Percentiles rank a stretch among this genome's conserved stretches.
These are phyloP conservation scores for Agaricus subrufescens DNA, from an alignment of 768 basidiomycete genomes.

Conservation along the genomic window DNA sequence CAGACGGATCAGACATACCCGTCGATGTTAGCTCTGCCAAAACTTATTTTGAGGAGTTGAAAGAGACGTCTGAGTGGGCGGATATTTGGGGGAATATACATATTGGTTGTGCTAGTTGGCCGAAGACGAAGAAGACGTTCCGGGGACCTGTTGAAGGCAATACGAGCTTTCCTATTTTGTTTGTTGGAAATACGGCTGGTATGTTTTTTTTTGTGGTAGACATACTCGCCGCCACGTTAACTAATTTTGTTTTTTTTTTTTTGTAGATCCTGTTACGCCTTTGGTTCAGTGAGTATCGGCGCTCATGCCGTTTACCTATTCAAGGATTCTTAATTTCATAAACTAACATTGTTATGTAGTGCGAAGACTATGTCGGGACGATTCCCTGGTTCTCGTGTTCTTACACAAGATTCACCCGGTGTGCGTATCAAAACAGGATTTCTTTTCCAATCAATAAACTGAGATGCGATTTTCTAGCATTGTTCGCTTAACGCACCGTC, in stretches of 20 bases:
- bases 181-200: constrained; percentile 39
- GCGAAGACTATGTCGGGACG: constrained; percentile 33
- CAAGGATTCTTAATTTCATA: too few species aligned
- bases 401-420: constrained; percentile 37
- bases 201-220: background rate
- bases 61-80: constrained; percentile 23
- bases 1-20: constrained; percentile 29
- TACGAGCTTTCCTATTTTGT: constrained; percentile 33
- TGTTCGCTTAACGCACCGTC: constrained; percentile 28
- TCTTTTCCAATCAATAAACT: background rate
- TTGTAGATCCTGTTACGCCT: constrained; percentile 27
- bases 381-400: constrained; percentile 33
- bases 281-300: constrained; percentile 17
- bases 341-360: constrained; percentile 17
- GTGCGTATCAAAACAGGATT: constrained; percentile 18
- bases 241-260: background rate
- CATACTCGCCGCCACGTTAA: background rate
- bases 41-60: constrained; percentile 21
- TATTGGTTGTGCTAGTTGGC: constrained; percentile 11
- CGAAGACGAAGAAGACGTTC: constrained; percentile 10
- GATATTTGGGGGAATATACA: constrained; percentile 26
- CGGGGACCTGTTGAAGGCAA: constrained; percentile 31
- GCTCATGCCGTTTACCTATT: background rate
- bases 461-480: constrained; percentile 21
- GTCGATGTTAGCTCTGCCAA: constrained; percentile 21